phyloP scores from a whole-genome alignment of 2,329 filamentous ascomycete genomes.

The Fusarium cicatricum region DNA sequence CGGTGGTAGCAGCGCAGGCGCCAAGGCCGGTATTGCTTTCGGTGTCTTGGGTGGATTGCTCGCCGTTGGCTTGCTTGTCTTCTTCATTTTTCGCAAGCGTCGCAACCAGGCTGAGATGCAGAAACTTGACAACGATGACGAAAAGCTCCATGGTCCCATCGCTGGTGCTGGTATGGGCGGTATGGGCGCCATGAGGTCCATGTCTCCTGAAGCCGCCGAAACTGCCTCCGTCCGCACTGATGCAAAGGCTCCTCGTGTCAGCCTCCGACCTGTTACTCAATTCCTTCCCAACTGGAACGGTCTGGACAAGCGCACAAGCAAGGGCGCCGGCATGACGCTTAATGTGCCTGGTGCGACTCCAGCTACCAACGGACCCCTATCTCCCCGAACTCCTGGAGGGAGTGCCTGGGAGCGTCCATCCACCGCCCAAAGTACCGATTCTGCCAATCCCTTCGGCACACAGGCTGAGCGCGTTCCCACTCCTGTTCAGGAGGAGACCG shows the following conservation, averaged over 20 bases:
- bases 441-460: conserved; percentile 76
- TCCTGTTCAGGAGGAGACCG: conserved; percentile 50
- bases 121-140: conserved; percentile 65
- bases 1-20: conserved; percentile 46
- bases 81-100: conserved; percentile 74
- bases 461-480: conserved; percentile 61
- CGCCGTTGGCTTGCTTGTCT: conserved; percentile 70
- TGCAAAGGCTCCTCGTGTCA: conserved; percentile 77
- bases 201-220: conserved; percentile 24
- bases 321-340: conserved; percentile 54
- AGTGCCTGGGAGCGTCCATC: conserved; percentile 59
- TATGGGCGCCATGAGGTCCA: conserved; percentile 12
- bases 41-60: conserved; percentile 78
- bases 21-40: conserved; percentile 85
- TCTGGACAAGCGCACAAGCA: conserved; percentile 60
- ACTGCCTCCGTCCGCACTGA: conserved; percentile 46
- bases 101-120: conserved; percentile 70
- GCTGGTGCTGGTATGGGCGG: conserved; percentile 43
- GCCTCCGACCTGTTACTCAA: conserved; percentile 83
- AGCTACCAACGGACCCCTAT: conserved; percentile 28
- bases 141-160: conserved; percentile 63
- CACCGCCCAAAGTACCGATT: conserved; percentile 57
- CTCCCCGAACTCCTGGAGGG: conserved; percentile 44
- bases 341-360: conserved; percentile 43
- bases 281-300: conserved; percentile 72